Conservation (phyloP, 202 grass and related monocot species). For the Schoenoplectus tabernaemontani region DNA sequence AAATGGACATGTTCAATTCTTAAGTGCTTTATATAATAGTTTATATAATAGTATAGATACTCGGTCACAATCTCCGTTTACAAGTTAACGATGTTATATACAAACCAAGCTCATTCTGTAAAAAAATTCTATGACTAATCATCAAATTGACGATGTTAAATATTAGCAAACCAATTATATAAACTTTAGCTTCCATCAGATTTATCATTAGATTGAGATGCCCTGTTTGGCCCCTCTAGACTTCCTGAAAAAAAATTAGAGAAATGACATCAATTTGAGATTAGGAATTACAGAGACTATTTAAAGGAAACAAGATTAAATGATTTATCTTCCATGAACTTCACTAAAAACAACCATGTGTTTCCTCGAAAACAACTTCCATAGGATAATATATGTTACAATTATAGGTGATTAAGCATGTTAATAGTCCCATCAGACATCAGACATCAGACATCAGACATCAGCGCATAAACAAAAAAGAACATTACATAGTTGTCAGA, state of each 20-base stretch:
- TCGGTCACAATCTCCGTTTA: neutral
- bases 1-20: too few relatives aligned
- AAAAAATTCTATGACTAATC: constrained; percentile 15
- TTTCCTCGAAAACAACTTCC: too few relatives aligned
- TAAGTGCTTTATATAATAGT: too few relatives aligned
- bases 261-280: neutral
- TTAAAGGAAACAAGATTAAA: too few relatives aligned
- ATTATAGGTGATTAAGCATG: neutral
- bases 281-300: neutral
- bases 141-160: neutral
- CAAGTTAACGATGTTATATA: constrained; percentile 14
- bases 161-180: constrained; percentile 17
- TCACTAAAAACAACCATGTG: too few relatives aligned
- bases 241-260: constrained; percentile 8
- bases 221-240: constrained; percentile 4
- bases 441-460: too few relatives aligned
- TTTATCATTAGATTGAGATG: constrained; percentile 12
- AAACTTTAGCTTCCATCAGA: constrained; percentile 12
- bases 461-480: neutral
- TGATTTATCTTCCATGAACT: too few relatives aligned
- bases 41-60: too few relatives aligned
- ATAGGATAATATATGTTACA: too few relatives aligned
- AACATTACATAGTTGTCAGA: neutral
- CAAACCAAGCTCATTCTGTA: constrained; percentile 18
- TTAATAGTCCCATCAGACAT: neutral